Conservation (phyloP, 2,329 filamentous ascomycete genomes). For the Aspergillus jensenii region DNA sequence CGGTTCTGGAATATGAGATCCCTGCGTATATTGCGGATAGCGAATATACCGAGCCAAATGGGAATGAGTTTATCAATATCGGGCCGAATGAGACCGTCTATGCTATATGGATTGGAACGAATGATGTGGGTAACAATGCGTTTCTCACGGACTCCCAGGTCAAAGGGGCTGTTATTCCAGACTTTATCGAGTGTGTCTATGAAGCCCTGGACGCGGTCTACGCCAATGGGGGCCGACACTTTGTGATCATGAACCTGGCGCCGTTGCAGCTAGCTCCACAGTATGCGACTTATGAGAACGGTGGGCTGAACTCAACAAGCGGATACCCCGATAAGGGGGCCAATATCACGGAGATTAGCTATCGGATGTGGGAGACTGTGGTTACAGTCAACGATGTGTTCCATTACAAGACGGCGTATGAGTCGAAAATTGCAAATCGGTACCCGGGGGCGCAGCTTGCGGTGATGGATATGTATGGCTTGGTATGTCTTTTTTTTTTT, state of each 20-base stretch:
- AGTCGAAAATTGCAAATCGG: slow-evolving; percentile 40
- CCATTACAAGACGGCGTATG: slow-evolving; percentile 52
- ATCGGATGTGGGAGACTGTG: slow-evolving; percentile 54
- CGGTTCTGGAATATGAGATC: slow-evolving; percentile 62
- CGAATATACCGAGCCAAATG: slow-evolving; percentile 17
- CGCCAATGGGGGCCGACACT: slow-evolving; percentile 64
- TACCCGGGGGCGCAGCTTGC: slow-evolving; percentile 61
- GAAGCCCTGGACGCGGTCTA: slow-evolving; percentile 63
- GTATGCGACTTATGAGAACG: slow-evolving; percentile 56
- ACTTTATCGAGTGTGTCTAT: slow-evolving; percentile 70
- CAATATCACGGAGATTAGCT: slow-evolving; percentile 53
- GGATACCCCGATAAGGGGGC: slow-evolving; percentile 50
- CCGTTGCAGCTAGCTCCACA: slow-evolving; percentile 68
- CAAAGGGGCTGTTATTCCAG: slow-evolving; percentile 58
- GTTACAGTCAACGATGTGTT: slow-evolving; percentile 53
- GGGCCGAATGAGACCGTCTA: slow-evolving; percentile 66
- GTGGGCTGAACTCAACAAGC: slow-evolving; percentile 43
- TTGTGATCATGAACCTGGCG: slow-evolving; percentile 69
- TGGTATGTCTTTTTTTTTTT: slow-evolving; percentile 41
- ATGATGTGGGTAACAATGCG: slow-evolving; percentile 67
- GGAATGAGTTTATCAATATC: slow-evolving; percentile 37
- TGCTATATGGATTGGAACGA: slow-evolving; percentile 77
- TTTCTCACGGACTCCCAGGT: slow-evolving; percentile 67
- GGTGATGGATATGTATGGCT: slow-evolving; percentile 65
- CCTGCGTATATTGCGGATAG: slow-evolving; percentile 39